Base-by-base conservation (phyloP, 1,139 yeast species). In the Suhomyces yuchorum region DNA sequence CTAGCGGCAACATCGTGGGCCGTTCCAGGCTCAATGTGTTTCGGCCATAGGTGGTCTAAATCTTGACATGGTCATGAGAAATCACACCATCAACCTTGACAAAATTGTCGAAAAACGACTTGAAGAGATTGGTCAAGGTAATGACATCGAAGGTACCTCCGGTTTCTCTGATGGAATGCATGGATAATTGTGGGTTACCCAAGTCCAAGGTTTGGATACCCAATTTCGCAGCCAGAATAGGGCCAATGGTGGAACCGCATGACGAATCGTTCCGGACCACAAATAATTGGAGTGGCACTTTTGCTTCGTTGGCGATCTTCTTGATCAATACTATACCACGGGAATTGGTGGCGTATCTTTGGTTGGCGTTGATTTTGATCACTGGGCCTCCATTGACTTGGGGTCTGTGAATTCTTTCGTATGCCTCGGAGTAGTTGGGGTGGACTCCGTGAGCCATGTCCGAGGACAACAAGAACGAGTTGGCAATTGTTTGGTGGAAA, bases 391-490 rank as follows among this genome's bases (percentile, higher is more conserved):
- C 76, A 62, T 95, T 95, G 52, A 93, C 71, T 46, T 78, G 78
- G 1, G 99, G 98, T 54, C 83, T 82, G 66, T 92, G 96, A 52
- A 78, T 74, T 14, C 80, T 65, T 64, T 93, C 99, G 65, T 93
- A 88, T 58, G 81, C 81, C 44, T 77, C 79, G 8, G 80, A 71
- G 66, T 92, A 93, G 67, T 93, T 93, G 51, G 99, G 99, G 64
- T 93, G 97, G 34, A 92, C 86, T 26, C 97, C 98, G 63, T 93
- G 99, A 1, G 98, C 97, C 84, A 90, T 93, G 65, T 93, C 99
- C 0, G 97, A 90, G 0, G 98, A 92, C 44, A 93, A 69, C 57
- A 93, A 78, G 67, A 93, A 92, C 1, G 98, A 90, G 63, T 85
- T 87, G 12, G 96, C 81, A 69, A 87, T 80, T 0, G 90, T 70